Conservation (phyloP, 176 grass and related monocot species). For the Oryza longistaminata region DNA sequence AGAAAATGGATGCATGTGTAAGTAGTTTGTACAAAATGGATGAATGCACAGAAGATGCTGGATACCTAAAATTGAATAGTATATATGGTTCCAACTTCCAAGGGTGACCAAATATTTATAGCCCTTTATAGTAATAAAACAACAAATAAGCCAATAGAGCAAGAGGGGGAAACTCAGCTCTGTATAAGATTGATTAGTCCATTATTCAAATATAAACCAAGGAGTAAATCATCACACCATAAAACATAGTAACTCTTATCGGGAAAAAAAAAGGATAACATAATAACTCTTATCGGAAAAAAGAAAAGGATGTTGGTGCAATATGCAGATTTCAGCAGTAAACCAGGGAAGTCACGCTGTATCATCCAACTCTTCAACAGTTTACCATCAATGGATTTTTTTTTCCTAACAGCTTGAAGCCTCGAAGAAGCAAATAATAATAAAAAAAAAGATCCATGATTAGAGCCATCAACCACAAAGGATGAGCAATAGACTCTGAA, state of each 20-base stretch:
- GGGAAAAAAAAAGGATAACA: background rate
- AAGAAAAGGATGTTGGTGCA: background rate
- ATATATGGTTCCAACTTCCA: background rate
- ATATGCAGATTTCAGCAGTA: background rate
- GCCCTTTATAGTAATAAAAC: background rate
- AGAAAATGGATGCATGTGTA: conserved; percentile 21
- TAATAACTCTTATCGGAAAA: background rate
- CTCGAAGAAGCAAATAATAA: background rate
- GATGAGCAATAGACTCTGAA: background rate
- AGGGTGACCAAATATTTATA: background rate
- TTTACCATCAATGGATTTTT: background rate
- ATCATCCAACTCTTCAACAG: background rate
- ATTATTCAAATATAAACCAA: background rate
- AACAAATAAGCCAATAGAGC: background rate
- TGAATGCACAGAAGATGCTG: background rate
- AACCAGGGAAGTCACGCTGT: background rate
- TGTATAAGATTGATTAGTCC: background rate
- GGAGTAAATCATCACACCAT: background rate
- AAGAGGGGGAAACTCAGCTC: background rate
- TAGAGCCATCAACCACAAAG: background rate
- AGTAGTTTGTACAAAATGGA: conserved; percentile 17
- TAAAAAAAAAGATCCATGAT: background rate
- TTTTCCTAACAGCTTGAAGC: background rate
- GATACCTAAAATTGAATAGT: background rate
- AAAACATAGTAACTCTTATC: background rate